Base-by-base conservation (phyloP, 345 rosid species). In the Stellera chamaejasme region DNA sequence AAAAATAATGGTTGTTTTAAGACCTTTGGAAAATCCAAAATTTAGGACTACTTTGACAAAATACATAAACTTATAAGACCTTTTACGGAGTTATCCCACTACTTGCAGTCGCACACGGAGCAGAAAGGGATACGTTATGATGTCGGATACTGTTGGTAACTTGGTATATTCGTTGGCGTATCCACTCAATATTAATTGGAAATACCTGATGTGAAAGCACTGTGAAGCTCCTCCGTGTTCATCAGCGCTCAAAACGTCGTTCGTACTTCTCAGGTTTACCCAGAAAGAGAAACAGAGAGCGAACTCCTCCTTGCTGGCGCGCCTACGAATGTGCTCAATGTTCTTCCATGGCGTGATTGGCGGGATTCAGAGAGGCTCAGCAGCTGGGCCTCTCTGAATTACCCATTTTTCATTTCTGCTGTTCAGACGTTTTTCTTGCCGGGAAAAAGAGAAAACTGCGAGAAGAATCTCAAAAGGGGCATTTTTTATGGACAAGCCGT, bases 341-440 rank as follows among this genome's bases (percentile, higher is more conserved):
- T 76, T 60, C 58, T 51, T 77, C 63, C 58, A 84, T 75, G 95
- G 82, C 61, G 39, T 84, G 55, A 76, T 77, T 69, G 75, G 42
- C 54, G 78, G 72, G 77, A 51, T 77, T 84, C 77, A 66, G 73
- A 64, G 82, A 75, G 87, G 81, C 23, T 1, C 23, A 19, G 23
- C 23, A 71, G 45, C 25, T 56, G 6, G 11, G 44, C 77, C 79
- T 75, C 85, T 59, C 82, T 83, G 83, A 80, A 66, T 70, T 66
- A 43, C 65, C 72, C 56, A 50, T 13, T 25, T 48, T 10, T 52
- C 28, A 8, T 48, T 48, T 48, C 7, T 58, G 50, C 43, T 23
- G 56, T 61, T 28, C 25, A 9, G 52, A 41, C 54, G 19, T 48
- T 62, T 72, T 69, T 66, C 62, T 56, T 43, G 23, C 47, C 19